These are phyloP conservation scores for Cinnamomum chago DNA, from an alignment of 164 flowering plant species.

Conservation along the genomic window DNA sequence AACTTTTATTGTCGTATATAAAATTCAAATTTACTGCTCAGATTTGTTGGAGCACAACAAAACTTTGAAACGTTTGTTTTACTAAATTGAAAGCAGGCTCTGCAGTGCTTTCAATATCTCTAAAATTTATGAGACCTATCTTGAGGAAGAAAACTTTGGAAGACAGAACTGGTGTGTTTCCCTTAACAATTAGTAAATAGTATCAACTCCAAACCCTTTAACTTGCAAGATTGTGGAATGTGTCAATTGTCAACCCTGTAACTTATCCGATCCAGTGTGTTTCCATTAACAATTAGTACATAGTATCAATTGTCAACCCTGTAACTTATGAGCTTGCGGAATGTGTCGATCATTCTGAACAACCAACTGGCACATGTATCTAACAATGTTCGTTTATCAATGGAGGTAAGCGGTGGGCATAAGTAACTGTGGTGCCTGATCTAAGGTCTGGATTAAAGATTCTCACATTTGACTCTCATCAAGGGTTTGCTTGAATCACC, in stretches of 20 bases:
- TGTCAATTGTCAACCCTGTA: background rate
- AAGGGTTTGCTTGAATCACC: too few relatives aligned
- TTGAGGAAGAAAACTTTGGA: background rate
- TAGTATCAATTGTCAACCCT: background rate
- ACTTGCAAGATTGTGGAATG: background rate
- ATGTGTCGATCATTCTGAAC: background rate
- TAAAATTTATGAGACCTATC: background rate
- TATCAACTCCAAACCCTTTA: background rate
- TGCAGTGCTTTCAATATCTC: background rate
- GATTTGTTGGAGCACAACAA: background rate
- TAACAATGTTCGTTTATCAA: too few relatives aligned
- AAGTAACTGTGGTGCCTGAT: too few relatives aligned
- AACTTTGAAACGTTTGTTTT: background rate
- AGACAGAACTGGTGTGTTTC: background rate
- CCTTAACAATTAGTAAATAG: background rate
- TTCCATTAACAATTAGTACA: background rate
- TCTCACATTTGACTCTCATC: too few relatives aligned
- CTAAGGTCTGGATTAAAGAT: too few relatives aligned
- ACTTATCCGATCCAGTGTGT: background rate
- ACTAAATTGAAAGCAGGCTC: background rate
- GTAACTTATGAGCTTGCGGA: background rate
- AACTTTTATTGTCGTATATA: background rate
- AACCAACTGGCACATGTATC: too few relatives aligned
- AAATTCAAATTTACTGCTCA: background rate
- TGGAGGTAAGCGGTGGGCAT: too few relatives aligned